Conservation (phyloP, 2,329 filamentous ascomycete species). For the Aureobasidium zeae region DNA sequence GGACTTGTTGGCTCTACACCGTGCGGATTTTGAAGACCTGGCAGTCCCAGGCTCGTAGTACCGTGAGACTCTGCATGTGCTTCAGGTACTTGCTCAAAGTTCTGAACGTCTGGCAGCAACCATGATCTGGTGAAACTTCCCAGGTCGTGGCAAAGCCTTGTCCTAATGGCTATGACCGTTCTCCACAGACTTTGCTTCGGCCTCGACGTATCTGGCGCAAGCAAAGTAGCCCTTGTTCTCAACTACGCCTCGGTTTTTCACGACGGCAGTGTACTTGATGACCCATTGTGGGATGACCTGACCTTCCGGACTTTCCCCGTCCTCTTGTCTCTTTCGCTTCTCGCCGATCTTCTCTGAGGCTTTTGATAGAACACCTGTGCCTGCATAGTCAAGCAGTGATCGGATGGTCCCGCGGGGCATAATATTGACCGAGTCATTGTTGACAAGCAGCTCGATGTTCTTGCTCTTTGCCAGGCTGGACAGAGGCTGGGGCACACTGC, state of each 20-base stretch:
- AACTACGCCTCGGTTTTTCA: constrained; percentile 86
- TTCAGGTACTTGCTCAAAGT: no score
- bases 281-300: constrained; percentile 88
- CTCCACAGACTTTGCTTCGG: not conserved
- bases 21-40: no score
- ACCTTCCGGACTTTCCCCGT: constrained; percentile 54
- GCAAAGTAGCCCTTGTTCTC: constrained; percentile 99
- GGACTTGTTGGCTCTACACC: no score
- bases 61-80: no score
- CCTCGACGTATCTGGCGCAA: constrained; percentile 49
- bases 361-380: constrained; percentile 68
- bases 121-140: not conserved
- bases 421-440: constrained; percentile 89
- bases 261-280: constrained; percentile 91
- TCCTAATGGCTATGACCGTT: constrained; percentile 5
- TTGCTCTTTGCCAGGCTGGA: constrained; percentile 74
- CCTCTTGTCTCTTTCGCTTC: constrained; percentile 34
- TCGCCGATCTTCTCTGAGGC: constrained; percentile 35
- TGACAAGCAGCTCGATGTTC: constrained; percentile 79
- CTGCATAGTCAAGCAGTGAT: constrained; percentile 67
- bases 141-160: not conserved
- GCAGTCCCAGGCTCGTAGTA: no score
- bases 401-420: constrained; percentile 75
- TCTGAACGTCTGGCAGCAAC: no score
- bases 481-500: constrained; percentile 83